These are phyloP conservation scores for Exserohilum turcica DNA, from an alignment of 2,329 filamentous ascomycete genomes.

Conservation along the genomic window DNA sequence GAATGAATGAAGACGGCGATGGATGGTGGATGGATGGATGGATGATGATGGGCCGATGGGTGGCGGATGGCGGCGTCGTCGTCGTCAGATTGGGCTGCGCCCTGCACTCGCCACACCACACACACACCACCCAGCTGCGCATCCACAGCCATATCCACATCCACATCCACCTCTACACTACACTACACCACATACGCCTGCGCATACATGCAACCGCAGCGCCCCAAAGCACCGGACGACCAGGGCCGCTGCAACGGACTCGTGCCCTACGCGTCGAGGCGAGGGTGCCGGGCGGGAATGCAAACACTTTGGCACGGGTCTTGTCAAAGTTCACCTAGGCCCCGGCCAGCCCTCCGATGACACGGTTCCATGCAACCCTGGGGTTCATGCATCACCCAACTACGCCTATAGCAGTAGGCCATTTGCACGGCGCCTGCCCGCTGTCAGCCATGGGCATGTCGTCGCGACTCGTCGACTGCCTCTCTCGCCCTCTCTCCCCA, in stretches of 20 bases:
- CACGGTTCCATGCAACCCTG: conserved; percentile 12
- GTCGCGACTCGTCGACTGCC: too few species aligned
- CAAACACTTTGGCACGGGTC: conserved; percentile 12
- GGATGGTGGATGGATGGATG: neutral
- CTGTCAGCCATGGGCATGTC: too few species aligned
- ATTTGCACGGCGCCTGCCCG: neutral
- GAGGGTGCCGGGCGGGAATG: conserved; percentile 6
- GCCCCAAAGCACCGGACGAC: neutral
- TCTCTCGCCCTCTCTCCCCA: too few species aligned
- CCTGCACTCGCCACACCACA: too few species aligned
- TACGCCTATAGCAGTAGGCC: neutral
- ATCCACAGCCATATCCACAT: too few species aligned
- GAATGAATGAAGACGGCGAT: neutral
- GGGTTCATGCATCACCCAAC: neutral
- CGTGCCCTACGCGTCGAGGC: conserved; percentile 8
- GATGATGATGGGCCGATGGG: too few species aligned
- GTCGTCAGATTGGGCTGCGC: too few species aligned
- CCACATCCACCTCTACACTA: too few species aligned
- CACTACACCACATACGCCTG: too few species aligned
- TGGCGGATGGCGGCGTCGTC: too few species aligned
- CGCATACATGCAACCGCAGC: too few species aligned
- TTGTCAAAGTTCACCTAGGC: conserved; percentile 5
- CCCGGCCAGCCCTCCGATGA: conserved; percentile 6
- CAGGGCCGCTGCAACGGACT: conserved; percentile 5
- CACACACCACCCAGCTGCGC: too few species aligned